These are phyloP conservation scores for Pleodorina starrii DNA, from an alignment of 139 green algal species.

Conservation along the genomic window DNA sequence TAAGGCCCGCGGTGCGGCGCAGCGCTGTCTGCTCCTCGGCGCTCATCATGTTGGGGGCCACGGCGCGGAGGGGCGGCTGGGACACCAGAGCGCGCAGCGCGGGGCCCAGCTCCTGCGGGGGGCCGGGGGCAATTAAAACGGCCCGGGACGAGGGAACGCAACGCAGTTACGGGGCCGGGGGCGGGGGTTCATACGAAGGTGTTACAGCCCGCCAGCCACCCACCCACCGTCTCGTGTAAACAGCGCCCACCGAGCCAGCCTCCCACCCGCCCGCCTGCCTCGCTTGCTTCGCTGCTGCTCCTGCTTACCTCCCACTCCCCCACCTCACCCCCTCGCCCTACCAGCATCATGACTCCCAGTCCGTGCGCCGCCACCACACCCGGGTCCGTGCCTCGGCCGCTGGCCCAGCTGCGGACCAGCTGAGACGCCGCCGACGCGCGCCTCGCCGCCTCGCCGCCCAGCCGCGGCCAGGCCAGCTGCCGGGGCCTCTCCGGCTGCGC, in stretches of 20 bases:
- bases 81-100: slow-evolving; percentile 68
- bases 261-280: no score
- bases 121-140: no score
- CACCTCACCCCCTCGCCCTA: no score
- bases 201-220: no score
- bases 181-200: no score
- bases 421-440: slow-evolving; percentile 28
- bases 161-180: no score
- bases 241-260: no score
- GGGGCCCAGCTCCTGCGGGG: slow-evolving; percentile 67
- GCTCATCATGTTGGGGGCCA: slow-evolving; percentile 76
- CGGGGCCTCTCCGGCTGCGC: slow-evolving; percentile 59
- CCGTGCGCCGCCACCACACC: slow-evolving; percentile 47
- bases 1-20: slow-evolving; percentile 42
- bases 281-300: no score
- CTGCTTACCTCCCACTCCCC: no score
- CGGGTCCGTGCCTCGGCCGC: slow-evolving; percentile 39
- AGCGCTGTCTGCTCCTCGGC: slow-evolving; percentile 62
- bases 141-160: no score
- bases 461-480: slow-evolving; percentile 74
- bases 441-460: slow-evolving; percentile 39
- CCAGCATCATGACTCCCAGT: slow-evolving; percentile 27
- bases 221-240: no score
- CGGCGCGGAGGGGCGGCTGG: slow-evolving; percentile 62
- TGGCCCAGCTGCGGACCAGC: slow-evolving; percentile 74